Percentiles rank a stretch among this genome's conserved stretches.
Evolutionary conservation across 2,329 filamentous ascomycete genomes (phyloP).

Genomic region (Clarireedia hainanense): DNA sequence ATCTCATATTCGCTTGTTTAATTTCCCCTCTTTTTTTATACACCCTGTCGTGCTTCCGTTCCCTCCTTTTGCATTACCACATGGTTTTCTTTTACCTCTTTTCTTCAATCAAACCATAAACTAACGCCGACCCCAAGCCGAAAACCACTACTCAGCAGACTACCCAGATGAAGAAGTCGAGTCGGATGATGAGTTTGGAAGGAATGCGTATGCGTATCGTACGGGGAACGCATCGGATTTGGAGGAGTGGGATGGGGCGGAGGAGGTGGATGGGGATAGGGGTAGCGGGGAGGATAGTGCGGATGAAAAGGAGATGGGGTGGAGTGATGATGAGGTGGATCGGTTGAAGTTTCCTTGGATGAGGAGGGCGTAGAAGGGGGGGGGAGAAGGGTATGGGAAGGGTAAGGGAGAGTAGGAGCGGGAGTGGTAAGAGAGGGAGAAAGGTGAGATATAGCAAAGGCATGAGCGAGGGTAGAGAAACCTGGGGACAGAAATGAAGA

Average conservation of each 20-base stretch:
- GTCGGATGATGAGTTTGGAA: constrained; percentile 58
- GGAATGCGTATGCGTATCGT: constrained; percentile 47
- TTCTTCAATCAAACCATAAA: neutral
- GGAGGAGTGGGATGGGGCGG: constrained; percentile 24
- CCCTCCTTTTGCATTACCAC: too few relatives aligned
- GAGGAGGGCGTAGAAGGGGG: too few relatives aligned
- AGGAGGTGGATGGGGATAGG: constrained; percentile 16
- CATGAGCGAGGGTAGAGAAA: too few relatives aligned
- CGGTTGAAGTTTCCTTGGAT: too few relatives aligned
- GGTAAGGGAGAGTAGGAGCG: too few relatives aligned
- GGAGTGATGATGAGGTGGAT: too few relatives aligned
- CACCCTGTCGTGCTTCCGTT: too few relatives aligned
- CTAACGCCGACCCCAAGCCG: constrained; percentile 40
- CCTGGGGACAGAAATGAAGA: too few relatives aligned
- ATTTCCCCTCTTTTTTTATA: neutral
- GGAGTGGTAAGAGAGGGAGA: too few relatives aligned
- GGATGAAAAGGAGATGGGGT: constrained; percentile 13
- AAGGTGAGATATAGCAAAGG: too few relatives aligned
- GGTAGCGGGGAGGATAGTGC: constrained; percentile 23
- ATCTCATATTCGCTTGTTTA: neutral
- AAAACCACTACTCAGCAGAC: constrained; percentile 72
- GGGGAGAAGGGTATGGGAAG: too few relatives aligned
- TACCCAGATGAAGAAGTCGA: constrained; percentile 75
- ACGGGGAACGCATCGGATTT: constrained; percentile 30
- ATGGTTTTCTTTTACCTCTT: too few relatives aligned